phyloP scores from a whole-genome alignment of 805 yeast genomes.

The Saccharomycopsis selenospora region DNA sequence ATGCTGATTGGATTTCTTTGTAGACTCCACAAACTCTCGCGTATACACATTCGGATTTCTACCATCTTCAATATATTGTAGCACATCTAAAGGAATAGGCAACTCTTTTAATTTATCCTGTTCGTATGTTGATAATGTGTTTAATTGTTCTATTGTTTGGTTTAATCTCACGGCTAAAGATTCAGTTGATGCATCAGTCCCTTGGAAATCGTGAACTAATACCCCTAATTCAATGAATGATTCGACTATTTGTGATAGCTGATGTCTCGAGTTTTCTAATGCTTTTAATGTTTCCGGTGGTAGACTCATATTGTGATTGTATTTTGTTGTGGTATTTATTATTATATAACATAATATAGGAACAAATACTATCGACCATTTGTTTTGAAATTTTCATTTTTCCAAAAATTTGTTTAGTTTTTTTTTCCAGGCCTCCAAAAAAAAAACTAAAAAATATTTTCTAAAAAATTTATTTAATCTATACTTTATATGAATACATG shows the following conservation, averaged over 20 bases:
- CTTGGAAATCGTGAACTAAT: conserved; percentile 88
- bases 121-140: conserved; percentile 27
- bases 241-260: conserved; percentile 54
- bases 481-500: background rate
- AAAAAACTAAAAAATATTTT: background rate
- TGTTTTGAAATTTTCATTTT: too few relatives aligned
- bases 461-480: background rate
- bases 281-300: conserved; percentile 27
- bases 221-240: conserved; percentile 86
- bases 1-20: conserved; percentile 83
- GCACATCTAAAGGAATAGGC: conserved; percentile 73
- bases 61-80: conserved; percentile 90
- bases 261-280: conserved; percentile 26
- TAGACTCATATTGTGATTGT: background rate
- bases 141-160: conserved; percentile 36
- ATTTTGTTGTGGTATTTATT: too few relatives aligned
- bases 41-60: conserved; percentile 96
- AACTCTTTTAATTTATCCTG: conserved; percentile 33
- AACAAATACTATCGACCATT: too few relatives aligned
- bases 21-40: conserved; percentile 90
- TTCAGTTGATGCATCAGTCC: conserved; percentile 70
- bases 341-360: too few relatives aligned
- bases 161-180: conserved; percentile 37
- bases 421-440: background rate
- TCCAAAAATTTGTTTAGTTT: too few relatives aligned